Evolutionary conservation across 306 rosid species (phyloP), one percentile per base, ranked within the genome.

Genomic region (Gastrolobium villosum): DNA sequence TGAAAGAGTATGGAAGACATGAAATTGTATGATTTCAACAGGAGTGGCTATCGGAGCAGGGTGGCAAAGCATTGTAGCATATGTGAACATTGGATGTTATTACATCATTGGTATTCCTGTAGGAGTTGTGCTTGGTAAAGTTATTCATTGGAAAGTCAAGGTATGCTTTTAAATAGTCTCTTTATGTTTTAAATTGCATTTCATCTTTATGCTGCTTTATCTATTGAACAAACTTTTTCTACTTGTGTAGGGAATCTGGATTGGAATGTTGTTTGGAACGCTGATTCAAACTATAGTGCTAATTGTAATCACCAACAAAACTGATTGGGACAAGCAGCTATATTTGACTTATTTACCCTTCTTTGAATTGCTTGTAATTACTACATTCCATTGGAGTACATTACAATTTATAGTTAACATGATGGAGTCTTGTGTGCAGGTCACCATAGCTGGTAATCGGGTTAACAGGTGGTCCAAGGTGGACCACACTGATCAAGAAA

Each of bases 261-360:
- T 86, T 79, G 94, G 94, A 75, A 90, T 90, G 94, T 75, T 90
- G 77, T 77, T 88, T 79, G 94, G 94, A 68, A 86, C 92, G 14
- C 63, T 90, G 9, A 60, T 90, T 53, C 94, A 90, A 79, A 90
- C 94, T 8, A 14, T 88, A 71, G 81, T 86, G 28, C 86, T 86
- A 1, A 4, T 20, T 6, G 37, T 84, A 50, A 74, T 90, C 41
- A 88, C 94, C 40, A 87, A 68, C 31, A 90, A 64, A 78, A 90
- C 94, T n/a, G 77, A 90, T 3, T 90, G 90, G 92, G 89, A 90
- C 0, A 59, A 84, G 30, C 94, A 88, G 90, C 92, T 88, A 85
- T 13, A 85, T 13, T 30, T 30, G 7, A 36, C 31, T 32, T 45
- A 7, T 65, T 1, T n/a, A 15, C 8, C 26, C 26, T 20, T 20